Evolutionary conservation across 139 green algal species (phyloP).

Genomic region (Chlamydomonas urium): DNA sequence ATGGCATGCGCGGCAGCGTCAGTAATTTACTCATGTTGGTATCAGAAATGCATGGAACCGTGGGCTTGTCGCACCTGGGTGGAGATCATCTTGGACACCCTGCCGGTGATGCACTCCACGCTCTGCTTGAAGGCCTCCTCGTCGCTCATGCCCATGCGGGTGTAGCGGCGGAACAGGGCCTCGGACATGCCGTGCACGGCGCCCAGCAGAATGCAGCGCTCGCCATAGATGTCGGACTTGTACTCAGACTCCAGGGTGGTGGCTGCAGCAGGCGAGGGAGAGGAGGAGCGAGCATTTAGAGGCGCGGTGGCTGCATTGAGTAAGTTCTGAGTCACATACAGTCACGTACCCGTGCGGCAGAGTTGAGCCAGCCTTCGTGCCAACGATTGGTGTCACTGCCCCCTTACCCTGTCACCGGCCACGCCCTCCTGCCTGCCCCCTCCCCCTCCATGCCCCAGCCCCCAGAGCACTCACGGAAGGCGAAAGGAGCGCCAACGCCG

Average conservation of each 20-base stretch:
- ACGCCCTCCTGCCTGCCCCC: too few relatives aligned
- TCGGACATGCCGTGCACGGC: constrained; percentile 98
- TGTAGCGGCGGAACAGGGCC: constrained; percentile 92
- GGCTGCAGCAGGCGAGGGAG: constrained; percentile 22
- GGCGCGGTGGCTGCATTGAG: too few relatives aligned
- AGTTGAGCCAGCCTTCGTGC: too few relatives aligned
- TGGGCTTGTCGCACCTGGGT: constrained; percentile 43
- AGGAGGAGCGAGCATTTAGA: too few relatives aligned
- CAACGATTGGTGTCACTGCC: too few relatives aligned
- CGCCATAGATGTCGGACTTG: constrained; percentile 98
- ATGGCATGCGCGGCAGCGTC: too few relatives aligned
- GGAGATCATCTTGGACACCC: constrained; percentile 91
- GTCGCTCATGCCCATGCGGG: constrained; percentile 68
- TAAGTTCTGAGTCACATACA: too few relatives aligned
- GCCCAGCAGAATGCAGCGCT: constrained; percentile 96
- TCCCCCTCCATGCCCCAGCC: too few relatives aligned
- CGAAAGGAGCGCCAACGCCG: constrained; percentile 93
- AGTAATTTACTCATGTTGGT: too few relatives aligned
- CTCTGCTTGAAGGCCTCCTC: constrained; percentile 96
- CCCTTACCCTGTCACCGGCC: too few relatives aligned
- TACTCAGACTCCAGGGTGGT: constrained; percentile 99
- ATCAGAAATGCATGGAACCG: neutral
- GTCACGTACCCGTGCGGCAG: too few relatives aligned
- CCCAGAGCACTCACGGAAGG: constrained; percentile 84
- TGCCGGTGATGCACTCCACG: constrained; percentile 97